Base-by-base conservation (phyloP, 208 protist genomes). In the Leptomonas pyrrhocoris region DNA sequence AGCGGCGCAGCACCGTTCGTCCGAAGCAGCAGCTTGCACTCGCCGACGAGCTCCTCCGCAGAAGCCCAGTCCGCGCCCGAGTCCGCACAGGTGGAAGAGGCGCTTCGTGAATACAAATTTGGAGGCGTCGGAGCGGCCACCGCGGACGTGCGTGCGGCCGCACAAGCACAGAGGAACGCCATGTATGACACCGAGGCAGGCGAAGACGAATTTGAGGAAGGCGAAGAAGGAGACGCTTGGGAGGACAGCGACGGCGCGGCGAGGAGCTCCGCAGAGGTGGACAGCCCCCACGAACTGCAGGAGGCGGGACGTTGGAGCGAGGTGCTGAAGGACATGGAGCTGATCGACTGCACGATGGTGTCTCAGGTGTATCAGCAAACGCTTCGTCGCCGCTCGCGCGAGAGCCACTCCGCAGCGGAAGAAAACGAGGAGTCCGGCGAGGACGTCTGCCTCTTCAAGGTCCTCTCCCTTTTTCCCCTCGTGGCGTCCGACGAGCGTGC, bases 301-400 rank as follows among this genome's bases (percentile, higher is more conserved):
- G 64, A 77, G 7, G n/a, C 64, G 4, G 58, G 64, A 18, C 72
- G 64, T 9, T 77, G 72, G 72, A 38, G 71, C 40, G 50, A 54
- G 31, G 57, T 72, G 19, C 56, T 77, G 19, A 45, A 31, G 6
- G 46, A 31, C 7, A 77, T 77, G 72, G 65, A 70, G 40, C 48
- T 77, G 25, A 46, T 77, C 12, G 72, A 77, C 64, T 71, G 56
- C 58, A 72, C 72, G 19, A 30, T 77, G 18, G 42, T 77, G 19
- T 77, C 72, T 0, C 72, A 64, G 15, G 72, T 77, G 13, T 71
- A 68, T 49, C 49, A 68, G 50, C 72, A 68, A 15, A 16, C 42
- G 19, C 11, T 62, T 34, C 58, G 28, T 2, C 49, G 25, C 16
- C 57, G 45, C 42, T 46, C 23, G 16, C 18, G 27, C 28, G 54